Evolutionary conservation across 345 rosid species (phyloP).

Genomic region (Bruguiera gymnorhiza): DNA sequence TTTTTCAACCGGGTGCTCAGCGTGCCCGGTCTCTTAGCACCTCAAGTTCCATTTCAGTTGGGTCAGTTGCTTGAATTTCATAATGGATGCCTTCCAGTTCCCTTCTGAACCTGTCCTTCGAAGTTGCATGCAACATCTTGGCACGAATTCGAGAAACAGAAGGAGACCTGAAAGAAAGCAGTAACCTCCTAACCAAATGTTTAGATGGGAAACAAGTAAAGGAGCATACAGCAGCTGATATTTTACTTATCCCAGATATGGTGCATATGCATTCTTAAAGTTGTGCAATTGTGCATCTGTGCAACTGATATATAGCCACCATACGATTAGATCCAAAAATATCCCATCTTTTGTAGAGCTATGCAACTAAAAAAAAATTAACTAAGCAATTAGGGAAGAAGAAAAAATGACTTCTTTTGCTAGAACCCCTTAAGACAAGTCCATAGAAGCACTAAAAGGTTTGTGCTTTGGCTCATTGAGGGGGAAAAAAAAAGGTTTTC

Average conservation of each 20-base stretch:
- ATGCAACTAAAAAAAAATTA: background rate
- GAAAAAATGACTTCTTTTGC: too few relatives aligned
- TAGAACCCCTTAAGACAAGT: too few relatives aligned
- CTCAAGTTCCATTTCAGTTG: slow-evolving; percentile 26
- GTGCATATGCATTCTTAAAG: too few relatives aligned
- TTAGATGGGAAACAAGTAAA: background rate
- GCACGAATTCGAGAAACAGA: slow-evolving; percentile 17
- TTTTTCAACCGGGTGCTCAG: background rate
- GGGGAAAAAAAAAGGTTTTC: too few relatives aligned
- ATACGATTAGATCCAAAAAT: background rate
- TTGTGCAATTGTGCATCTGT: too few relatives aligned
- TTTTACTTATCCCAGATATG: too few relatives aligned
- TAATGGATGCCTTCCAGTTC: slow-evolving; percentile 25
- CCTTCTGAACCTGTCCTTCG: slow-evolving; percentile 23
- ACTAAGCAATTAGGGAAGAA: too few relatives aligned
- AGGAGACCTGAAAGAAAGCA: slow-evolving; percentile 20
- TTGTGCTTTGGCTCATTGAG: too few relatives aligned
- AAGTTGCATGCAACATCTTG: slow-evolving; percentile 27
- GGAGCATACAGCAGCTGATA: background rate
- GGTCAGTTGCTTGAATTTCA: slow-evolving; percentile 28
- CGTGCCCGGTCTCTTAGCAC: slow-evolving; percentile 24
- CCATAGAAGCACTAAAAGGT: too few relatives aligned
- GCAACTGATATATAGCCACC: background rate
- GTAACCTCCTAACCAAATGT: background rate
- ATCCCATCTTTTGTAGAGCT: background rate